A percentile compares a stretch with the other conserved stretches of the same genome.
phyloP scores from a whole-genome alignment of 805 yeast genomes.

The Suhomyces sp. region DNA sequence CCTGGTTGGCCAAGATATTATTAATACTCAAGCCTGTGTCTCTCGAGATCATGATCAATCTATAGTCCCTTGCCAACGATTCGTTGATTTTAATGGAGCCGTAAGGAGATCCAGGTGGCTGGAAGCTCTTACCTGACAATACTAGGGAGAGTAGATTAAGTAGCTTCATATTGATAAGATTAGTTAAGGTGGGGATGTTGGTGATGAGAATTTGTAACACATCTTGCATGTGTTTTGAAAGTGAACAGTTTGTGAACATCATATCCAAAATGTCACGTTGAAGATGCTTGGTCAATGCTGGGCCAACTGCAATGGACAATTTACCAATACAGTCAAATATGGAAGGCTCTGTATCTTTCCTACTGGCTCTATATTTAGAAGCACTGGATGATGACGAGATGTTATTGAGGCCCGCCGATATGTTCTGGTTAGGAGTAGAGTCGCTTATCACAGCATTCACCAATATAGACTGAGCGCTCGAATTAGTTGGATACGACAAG shows the following conservation, averaged over 20 bases:
- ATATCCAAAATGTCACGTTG: constrained; percentile 77
- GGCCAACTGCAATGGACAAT: constrained; percentile 85
- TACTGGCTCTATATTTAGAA: constrained; percentile 51
- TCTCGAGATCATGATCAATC: constrained; percentile 67
- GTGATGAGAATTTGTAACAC: constrained; percentile 65
- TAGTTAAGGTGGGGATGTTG: constrained; percentile 77
- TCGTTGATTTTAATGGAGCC: constrained; percentile 57
- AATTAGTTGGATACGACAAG: constrained; percentile 41
- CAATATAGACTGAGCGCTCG: constrained; percentile 38
- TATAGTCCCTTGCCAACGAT: constrained; percentile 69
- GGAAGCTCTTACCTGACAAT: constrained; percentile 76
- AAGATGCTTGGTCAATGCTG: constrained; percentile 85
- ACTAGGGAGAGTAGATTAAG: constrained; percentile 70
- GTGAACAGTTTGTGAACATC: constrained; percentile 71
- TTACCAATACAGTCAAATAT: constrained; percentile 86
- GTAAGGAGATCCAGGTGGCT: constrained; percentile 83
- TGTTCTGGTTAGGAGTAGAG: constrained; percentile 12
- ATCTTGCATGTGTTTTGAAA: constrained; percentile 78
- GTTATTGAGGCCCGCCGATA: constrained; percentile 19
- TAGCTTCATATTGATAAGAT: constrained; percentile 66
- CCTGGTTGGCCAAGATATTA: constrained; percentile 28
- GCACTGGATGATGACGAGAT: constrained; percentile 31
- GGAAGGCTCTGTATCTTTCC: constrained; percentile 79
- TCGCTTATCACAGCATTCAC: constrained; percentile 38
- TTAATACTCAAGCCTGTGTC: constrained; percentile 55